Evolutionary conservation across 345 rosid genomes (phyloP).

Genomic region (Salix koriyanagi): DNA sequence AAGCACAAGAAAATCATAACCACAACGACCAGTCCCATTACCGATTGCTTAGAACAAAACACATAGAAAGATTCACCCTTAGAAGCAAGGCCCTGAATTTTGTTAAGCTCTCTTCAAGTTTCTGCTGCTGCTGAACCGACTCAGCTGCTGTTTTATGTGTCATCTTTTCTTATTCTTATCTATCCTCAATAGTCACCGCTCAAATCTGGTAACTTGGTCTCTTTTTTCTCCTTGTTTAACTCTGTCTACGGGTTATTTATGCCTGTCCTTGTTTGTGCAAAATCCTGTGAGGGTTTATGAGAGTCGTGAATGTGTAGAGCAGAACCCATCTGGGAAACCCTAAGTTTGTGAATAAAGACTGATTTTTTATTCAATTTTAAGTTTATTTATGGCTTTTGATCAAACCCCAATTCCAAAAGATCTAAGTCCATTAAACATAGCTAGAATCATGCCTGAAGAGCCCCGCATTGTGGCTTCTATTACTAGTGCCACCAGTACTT

Average conservation of each 20-base stretch:
- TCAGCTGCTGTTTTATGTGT: neutral
- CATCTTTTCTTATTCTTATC: neutral
- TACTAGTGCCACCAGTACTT: neutral
- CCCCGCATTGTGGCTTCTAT: conserved; percentile 35
- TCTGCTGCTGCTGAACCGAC: conserved; percentile 25
- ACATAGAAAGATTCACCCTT: conserved; percentile 10
- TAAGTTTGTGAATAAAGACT: conserved; percentile 12
- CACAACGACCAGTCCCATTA: no score
- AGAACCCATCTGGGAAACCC: conserved; percentile 19
- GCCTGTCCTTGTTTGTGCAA: neutral
- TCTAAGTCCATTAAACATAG: conserved; percentile 40
- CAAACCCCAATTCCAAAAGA: conserved; percentile 45
- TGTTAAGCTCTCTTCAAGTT: neutral
- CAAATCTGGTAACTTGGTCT: conserved; percentile 22
- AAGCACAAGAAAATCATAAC: no score
- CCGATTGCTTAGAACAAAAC: no score
- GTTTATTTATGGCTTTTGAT: conserved; percentile 55
- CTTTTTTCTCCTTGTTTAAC: neutral
- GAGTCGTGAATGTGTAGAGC: conserved; percentile 3
- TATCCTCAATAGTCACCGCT: conserved; percentile 1
- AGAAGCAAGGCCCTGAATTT: conserved; percentile 16
- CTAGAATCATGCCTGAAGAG: conserved; percentile 41
- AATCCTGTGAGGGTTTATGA: conserved; percentile 7
- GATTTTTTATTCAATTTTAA: conserved; percentile 1
- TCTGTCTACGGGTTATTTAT: neutral